phyloP scores from a whole-genome alignment of 2,329 filamentous ascomycete genomes.

The Penicillium griseofulvum region DNA sequence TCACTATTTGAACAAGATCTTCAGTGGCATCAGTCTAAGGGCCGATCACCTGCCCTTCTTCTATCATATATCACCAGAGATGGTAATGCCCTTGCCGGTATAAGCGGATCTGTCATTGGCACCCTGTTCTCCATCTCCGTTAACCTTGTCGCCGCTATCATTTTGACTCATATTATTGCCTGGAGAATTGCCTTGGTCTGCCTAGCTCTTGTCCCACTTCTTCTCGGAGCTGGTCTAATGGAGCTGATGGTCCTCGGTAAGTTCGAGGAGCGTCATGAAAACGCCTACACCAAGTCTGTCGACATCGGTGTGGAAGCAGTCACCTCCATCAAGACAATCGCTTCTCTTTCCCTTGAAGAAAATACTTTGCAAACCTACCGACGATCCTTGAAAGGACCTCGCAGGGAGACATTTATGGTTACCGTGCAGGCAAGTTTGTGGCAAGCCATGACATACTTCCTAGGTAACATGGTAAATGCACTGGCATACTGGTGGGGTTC shows the following conservation, averaged over 20 bases:
- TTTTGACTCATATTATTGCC: constrained; percentile 67
- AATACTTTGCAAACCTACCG: constrained; percentile 48
- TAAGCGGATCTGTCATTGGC: constrained; percentile 69
- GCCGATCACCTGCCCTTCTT: constrained; percentile 60
- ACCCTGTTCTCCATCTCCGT: constrained; percentile 66
- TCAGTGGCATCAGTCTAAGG: constrained; percentile 68
- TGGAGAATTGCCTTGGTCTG: constrained; percentile 76
- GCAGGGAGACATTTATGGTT: constrained; percentile 50
- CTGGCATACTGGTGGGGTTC: constrained; percentile 80
- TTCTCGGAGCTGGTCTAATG: constrained; percentile 68
- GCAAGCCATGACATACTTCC: constrained; percentile 45
- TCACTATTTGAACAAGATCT: constrained; percentile 65
- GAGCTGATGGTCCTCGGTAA: constrained; percentile 60
- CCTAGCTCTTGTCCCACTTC: constrained; percentile 64
- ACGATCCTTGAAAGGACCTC: constrained; percentile 46
- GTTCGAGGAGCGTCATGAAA: constrained; percentile 56
- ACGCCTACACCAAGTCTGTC: constrained; percentile 52
- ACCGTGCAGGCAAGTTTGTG: constrained; percentile 49
- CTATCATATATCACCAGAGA: constrained; percentile 69
- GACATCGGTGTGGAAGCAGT: constrained; percentile 54
- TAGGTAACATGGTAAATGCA: constrained; percentile 67
- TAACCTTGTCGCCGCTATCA: constrained; percentile 66
- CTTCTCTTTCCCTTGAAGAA: constrained; percentile 52
- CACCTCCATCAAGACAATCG: constrained; percentile 52
- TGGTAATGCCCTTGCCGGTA: constrained; percentile 62